A percentile compares a stretch with the other conserved stretches of the same genome.
These are phyloP conservation scores for Brasenia schreberi DNA, from an alignment of 164 flowering plant species.

Conservation along the genomic window DNA sequence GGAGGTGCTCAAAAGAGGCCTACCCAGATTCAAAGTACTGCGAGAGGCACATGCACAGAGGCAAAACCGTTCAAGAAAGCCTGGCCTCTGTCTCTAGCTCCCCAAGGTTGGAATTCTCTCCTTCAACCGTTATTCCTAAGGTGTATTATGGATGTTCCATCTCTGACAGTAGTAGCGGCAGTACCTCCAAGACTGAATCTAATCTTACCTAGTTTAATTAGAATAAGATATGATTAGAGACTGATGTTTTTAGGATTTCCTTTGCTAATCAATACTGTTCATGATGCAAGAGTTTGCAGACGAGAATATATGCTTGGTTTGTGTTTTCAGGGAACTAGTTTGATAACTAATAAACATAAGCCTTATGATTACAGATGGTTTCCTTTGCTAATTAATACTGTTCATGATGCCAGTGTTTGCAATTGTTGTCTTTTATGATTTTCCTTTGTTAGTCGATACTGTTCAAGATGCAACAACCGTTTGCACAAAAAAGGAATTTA, in stretches of 20 bases:
- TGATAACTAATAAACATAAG: too few species aligned
- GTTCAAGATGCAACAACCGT: too few species aligned
- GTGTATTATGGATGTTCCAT: not conserved
- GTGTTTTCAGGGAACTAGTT: too few species aligned
- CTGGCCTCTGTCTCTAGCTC: constrained; percentile 13
- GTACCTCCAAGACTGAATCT: constrained; percentile 8
- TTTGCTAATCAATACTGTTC: not conserved
- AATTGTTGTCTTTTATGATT: not conserved
- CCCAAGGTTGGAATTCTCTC: constrained; percentile 22
- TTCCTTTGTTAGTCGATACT: too few species aligned
- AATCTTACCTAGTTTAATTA: not conserved
- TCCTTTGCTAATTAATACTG: not conserved
- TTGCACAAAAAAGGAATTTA: too few species aligned
- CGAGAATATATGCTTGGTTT: too few species aligned
- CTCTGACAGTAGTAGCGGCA: constrained; percentile 1
- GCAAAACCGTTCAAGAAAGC: constrained; percentile 85
- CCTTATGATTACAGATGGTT: too few species aligned
- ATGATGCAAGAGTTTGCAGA: not conserved
- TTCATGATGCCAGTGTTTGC: not conserved
- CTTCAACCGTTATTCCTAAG: constrained; percentile 33
- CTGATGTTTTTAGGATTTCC: not conserved
- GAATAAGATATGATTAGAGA: not conserved
- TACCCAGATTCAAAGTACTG: constrained; percentile 43
- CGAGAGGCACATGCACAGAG: constrained; percentile 53
- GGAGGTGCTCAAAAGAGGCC: constrained; percentile 32